Base-by-base conservation (phyloP, 1,284 basidiomycete genomes). In the Butyriboletus appendiculatus region DNA sequence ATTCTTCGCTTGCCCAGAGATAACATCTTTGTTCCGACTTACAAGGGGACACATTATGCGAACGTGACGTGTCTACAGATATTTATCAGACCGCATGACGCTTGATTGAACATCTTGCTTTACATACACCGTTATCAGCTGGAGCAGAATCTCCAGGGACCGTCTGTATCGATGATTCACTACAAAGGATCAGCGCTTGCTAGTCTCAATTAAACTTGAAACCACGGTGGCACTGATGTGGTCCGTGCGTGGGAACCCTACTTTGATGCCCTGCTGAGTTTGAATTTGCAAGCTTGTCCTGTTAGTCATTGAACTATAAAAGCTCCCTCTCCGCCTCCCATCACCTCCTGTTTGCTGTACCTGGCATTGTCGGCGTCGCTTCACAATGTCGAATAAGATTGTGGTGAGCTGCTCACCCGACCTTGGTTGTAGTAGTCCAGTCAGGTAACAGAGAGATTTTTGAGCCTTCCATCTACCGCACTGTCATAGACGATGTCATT, bases 401-500 rank as follows among this genome's bases (percentile, higher is more conserved):
- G 89, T 92, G 87, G 89, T 91, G 83, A 90, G 88, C 87, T 84
- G 75, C 80, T 81, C 81, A 81, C 76, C 80, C 74, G 75, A 76
- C 73, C 72, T 71, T 78, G 74, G 76, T 73, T 70, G 76, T 78
- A 80, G 76, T 80, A 80, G 79, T 76, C 65, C 77, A 70, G 66
- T 71, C 71, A 71, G 77, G 79, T 88, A 78, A 88, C 80, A 72
- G 71, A 73, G 73, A 68, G 72, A 65, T 69, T 75, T 69, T 79
- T 82, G 86, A 97, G 95, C 95, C 96, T 67, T 70, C 76, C 62
- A 90, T 94, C 65, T 99, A 98, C 75, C 90, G 96, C 60, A 75
- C 85, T 62, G 92, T 98, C 76, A 98, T 99, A 75, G 94, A 98
- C 83, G 94, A 98, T 77, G 96, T 98, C 59, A 90, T 98, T 67